Conservation (phyloP, 805 yeast species). For the Candida berthetii region DNA sequence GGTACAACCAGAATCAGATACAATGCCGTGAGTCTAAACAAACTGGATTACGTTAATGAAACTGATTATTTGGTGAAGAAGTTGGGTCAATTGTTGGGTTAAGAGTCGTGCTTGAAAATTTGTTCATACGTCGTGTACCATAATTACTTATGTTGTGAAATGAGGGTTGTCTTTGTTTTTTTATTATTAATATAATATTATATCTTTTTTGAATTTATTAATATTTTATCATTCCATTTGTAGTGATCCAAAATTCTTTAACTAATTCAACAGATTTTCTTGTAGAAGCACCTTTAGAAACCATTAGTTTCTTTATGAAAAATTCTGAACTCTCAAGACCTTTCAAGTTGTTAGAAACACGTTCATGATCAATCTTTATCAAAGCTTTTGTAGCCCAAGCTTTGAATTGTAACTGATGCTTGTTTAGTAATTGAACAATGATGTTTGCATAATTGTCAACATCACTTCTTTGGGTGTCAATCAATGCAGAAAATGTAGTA, state of each 20-base stretch:
- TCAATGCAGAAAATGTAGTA: slow-evolving; percentile 33
- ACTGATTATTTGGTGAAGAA: slow-evolving; percentile 45
- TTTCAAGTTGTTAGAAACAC: slow-evolving; percentile 17
- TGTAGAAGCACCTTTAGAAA: slow-evolving; percentile 51
- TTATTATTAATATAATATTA: too few species aligned
- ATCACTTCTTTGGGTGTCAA: slow-evolving; percentile 52
- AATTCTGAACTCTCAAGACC: slow-evolving; percentile 28
- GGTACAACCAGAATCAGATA: slow-evolving; percentile 74
- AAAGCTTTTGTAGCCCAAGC: slow-evolving; percentile 37
- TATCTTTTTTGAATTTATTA: too few species aligned
- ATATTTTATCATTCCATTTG: slow-evolving; percentile 39
- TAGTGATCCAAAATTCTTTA: slow-evolving; percentile 58
- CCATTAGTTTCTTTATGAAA: slow-evolving; percentile 47
- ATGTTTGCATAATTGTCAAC: slow-evolving; percentile 51
- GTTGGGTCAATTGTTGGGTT: slow-evolving; percentile 15
- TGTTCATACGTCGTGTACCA: neutral
- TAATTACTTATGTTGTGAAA: too few species aligned
- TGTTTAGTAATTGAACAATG: slow-evolving; percentile 41
- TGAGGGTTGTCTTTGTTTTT: too few species aligned
- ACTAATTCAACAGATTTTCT: slow-evolving; percentile 53
- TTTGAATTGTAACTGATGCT: slow-evolving; percentile 41
- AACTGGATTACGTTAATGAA: slow-evolving; percentile 53
- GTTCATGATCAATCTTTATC: slow-evolving; percentile 20
- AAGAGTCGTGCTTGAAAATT: slow-evolving; percentile 1
- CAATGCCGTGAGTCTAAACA: slow-evolving; percentile 49